Percentiles rank a stretch among this genome's conserved stretches.
Conservation (phyloP, 371 early-diverging fungal species). For the Funneliformis caledonium region DNA sequence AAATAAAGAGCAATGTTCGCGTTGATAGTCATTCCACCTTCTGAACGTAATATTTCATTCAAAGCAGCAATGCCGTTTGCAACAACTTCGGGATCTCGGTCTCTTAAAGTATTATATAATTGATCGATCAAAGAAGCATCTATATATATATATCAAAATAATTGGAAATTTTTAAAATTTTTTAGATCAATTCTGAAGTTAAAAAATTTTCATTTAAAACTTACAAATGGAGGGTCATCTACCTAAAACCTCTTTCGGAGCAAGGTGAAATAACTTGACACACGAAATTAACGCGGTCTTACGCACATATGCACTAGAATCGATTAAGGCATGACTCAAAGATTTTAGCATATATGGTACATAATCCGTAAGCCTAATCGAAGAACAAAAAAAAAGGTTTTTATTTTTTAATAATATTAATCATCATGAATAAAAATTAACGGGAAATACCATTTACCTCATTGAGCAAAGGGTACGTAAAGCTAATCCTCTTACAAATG, state of each 20-base stretch:
- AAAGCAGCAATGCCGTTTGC: conserved; percentile 19
- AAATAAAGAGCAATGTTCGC: conserved; percentile 1
- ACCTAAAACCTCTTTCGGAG: conserved; percentile 34
- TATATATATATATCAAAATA: not conserved
- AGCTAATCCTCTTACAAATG: conserved; percentile 31
- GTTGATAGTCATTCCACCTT: conserved; percentile 22
- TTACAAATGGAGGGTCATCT: not conserved
- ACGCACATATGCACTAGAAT: conserved; percentile 34
- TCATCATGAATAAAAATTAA: not conserved
- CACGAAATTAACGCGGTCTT: conserved; percentile 32
- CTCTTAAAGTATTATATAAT: conserved; percentile 25
- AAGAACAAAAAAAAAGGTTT: not conserved
- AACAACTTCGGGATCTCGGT: conserved; percentile 29
- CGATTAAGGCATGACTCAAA: not conserved
- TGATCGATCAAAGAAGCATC: conserved; percentile 7
- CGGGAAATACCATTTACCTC: conserved; percentile 17
- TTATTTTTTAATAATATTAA: too few relatives aligned
- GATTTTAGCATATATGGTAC: conserved; percentile 28
- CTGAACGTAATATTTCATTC: conserved; percentile 7
- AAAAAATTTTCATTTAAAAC: not conserved
- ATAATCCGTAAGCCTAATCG: conserved; percentile 13
- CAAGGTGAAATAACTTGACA: conserved; percentile 23
- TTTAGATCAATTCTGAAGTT: conserved; percentile 4
- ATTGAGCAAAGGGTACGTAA: conserved; percentile 33
- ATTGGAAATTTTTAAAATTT: not conserved